Conservation (phyloP, 1,284 basidiomycete species). For the Ganoderma lucidum region DNA sequence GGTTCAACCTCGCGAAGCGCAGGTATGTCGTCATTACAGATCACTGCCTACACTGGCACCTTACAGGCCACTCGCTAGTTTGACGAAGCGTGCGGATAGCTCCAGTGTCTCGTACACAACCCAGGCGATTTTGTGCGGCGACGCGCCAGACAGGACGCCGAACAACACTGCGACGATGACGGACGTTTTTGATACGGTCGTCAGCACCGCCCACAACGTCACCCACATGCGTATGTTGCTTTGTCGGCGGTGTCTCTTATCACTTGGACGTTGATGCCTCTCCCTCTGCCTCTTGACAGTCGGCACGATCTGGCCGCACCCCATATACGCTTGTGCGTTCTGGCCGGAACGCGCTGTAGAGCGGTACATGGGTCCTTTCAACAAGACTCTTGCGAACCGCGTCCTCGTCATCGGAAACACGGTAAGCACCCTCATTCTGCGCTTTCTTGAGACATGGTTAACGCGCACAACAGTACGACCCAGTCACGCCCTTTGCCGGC, state of each 20-base stretch:
- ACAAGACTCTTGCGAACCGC: conserved; percentile 32
- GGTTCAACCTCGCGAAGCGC: background rate
- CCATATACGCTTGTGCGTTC: conserved; percentile 18
- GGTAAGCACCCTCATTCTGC: conserved; percentile 13
- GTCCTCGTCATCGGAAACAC: conserved; percentile 35
- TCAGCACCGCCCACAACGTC: conserved; percentile 24
- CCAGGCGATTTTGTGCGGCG: conserved; percentile 28
- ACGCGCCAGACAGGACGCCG: conserved; percentile 23
- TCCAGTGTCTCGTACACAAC: conserved; percentile 15
- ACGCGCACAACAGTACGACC: conserved; percentile 23
- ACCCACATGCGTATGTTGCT: conserved; percentile 31
- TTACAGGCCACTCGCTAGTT: background rate
- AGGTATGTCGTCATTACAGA: background rate
- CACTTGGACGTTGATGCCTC: background rate
- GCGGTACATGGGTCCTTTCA: conserved; percentile 36
- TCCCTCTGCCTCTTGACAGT: conserved; percentile 12
- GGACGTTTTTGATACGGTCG: conserved; percentile 30
- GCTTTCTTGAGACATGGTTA: too few species aligned
- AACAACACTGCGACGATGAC: conserved; percentile 21
- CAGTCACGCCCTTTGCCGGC: conserved; percentile 30
- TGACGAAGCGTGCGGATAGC: conserved; percentile 3
- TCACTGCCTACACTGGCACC: background rate
- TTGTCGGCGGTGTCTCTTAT: background rate
- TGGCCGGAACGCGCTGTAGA: conserved; percentile 36
- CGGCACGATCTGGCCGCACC: conserved; percentile 15